Conservation (phyloP, 2,329 filamentous ascomycete genomes). For the Zarea fungicola region DNA sequence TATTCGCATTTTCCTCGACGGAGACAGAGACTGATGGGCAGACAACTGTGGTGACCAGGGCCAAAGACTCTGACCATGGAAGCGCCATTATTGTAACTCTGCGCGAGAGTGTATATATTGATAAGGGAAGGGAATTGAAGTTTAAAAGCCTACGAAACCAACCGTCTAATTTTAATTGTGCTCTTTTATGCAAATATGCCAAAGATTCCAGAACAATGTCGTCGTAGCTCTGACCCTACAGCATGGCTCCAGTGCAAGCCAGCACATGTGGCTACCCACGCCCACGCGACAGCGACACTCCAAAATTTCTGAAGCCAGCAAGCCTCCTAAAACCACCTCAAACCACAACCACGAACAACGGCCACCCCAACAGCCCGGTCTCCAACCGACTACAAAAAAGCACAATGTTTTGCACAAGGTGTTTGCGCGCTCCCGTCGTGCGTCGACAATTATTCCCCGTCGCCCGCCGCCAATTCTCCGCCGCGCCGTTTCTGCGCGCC, state of each 20-base stretch:
- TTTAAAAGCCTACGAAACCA: slow-evolving; percentile 3
- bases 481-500: slow-evolving; percentile 30
- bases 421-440: slow-evolving; percentile 40
- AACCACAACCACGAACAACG: background rate
- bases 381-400: slow-evolving; percentile 15
- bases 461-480: slow-evolving; percentile 37
- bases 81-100: slow-evolving; percentile 21
- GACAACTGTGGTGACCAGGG: background rate
- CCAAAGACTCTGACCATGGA: slow-evolving; percentile 8
- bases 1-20: slow-evolving; percentile 7
- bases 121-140: slow-evolving; percentile 23
- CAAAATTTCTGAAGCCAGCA: slow-evolving; percentile 11
- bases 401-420: slow-evolving; percentile 40
- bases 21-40: background rate
- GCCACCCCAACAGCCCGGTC: slow-evolving; percentile 21
- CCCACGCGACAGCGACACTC: slow-evolving; percentile 24
- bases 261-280: slow-evolving; percentile 3
- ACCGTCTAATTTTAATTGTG: background rate
- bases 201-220: too few relatives aligned
- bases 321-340: slow-evolving; percentile 7
- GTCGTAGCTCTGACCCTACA: background rate
- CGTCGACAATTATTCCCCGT: slow-evolving; percentile 26
- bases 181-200: background rate
- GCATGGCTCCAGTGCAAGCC: background rate
- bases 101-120: slow-evolving; percentile 32